Conservation (phyloP, 345 rosid species). For the Iberis pinnata region DNA sequence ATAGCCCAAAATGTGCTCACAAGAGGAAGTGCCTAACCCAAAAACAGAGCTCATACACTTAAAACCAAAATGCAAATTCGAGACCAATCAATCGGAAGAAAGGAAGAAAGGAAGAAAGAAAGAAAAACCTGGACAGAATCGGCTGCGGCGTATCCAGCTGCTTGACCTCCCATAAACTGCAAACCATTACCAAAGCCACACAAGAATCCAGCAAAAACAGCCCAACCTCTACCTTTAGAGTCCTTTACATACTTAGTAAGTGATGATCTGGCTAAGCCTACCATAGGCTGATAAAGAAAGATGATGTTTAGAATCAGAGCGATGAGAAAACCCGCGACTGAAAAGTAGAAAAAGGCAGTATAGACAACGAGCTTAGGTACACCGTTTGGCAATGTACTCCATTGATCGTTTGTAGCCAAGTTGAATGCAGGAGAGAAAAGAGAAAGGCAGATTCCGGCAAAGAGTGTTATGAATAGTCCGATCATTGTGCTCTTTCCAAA, state of each 20-base stretch:
- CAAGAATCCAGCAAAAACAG: constrained; percentile 65
- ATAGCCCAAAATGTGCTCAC: constrained; percentile 90
- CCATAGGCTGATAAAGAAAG: constrained; percentile 58
- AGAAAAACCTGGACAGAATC: constrained; percentile 61
- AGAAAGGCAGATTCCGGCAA: constrained; percentile 70
- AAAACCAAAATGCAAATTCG: not conserved
- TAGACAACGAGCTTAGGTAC: constrained; percentile 63
- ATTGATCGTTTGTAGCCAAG: constrained; percentile 82
- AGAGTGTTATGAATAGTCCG: constrained; percentile 55
- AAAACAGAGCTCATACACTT: constrained; percentile 16
- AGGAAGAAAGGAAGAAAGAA: not conserved
- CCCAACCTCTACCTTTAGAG: constrained; percentile 81
- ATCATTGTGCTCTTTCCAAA: constrained; percentile 57
- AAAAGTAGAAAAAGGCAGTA: constrained; percentile 77
- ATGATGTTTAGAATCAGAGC: constrained; percentile 50
- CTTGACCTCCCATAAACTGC: constrained; percentile 87
- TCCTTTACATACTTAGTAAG: constrained; percentile 43
- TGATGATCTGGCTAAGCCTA: constrained; percentile 54
- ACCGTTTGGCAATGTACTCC: constrained; percentile 61
- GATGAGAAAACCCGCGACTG: constrained; percentile 48
- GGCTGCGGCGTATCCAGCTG: constrained; percentile 90
- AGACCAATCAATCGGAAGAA: not conserved
- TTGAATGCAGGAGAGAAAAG: constrained; percentile 88
- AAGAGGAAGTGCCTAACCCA: constrained; percentile 73
- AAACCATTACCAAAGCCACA: constrained; percentile 85